Evolutionary conservation across 805 yeast species (phyloP).

Genomic region (Candida palmyrensis): DNA sequence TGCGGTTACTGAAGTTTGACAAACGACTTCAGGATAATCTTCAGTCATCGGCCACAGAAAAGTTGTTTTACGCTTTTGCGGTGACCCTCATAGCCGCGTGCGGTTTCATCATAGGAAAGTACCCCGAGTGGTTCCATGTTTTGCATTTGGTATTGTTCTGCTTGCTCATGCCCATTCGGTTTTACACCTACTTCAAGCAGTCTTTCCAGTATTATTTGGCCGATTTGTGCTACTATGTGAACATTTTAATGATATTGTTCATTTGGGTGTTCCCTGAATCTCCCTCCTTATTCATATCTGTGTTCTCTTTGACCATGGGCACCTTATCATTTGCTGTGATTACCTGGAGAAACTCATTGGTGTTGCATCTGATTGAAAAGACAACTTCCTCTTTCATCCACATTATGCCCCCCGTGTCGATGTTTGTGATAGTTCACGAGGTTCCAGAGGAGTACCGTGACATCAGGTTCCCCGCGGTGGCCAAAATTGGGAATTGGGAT

Average conservation of each 20-base stretch:
- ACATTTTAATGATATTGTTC: conserved; percentile 59
- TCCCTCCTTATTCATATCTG: conserved; percentile 66
- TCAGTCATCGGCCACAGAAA: conserved; percentile 48
- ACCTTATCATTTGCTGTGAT: conserved; percentile 90
- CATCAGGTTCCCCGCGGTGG: conserved; percentile 76
- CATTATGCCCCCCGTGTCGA: conserved; percentile 80
- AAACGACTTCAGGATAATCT: conserved; percentile 28
- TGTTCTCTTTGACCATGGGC: conserved; percentile 85
- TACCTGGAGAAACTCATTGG: conserved; percentile 93
- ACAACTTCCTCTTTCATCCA: conserved; percentile 90
- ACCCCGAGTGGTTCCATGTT: conserved; percentile 72
- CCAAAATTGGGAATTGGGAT: conserved; percentile 60
- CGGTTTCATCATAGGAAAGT: conserved; percentile 74
- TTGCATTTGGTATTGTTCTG: conserved; percentile 60
- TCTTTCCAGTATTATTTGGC: conserved; percentile 85
- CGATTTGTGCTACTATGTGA: conserved; percentile 90
- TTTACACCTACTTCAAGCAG: conserved; percentile 73
- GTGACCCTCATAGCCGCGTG: conserved; percentile 60
- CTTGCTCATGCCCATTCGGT: conserved; percentile 76
- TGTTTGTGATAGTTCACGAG: conserved; percentile 83
- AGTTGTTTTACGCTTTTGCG: conserved; percentile 73
- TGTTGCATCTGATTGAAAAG: conserved; percentile 86
- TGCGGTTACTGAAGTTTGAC: conserved; percentile 30
- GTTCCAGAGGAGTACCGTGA: conserved; percentile 48
- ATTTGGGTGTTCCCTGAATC: conserved; percentile 84